A percentile compares a stretch with the other conserved stretches of the same genome.
Evolutionary conservation across 441 rosid species (phyloP).

Genomic region (Croton setiger): DNA sequence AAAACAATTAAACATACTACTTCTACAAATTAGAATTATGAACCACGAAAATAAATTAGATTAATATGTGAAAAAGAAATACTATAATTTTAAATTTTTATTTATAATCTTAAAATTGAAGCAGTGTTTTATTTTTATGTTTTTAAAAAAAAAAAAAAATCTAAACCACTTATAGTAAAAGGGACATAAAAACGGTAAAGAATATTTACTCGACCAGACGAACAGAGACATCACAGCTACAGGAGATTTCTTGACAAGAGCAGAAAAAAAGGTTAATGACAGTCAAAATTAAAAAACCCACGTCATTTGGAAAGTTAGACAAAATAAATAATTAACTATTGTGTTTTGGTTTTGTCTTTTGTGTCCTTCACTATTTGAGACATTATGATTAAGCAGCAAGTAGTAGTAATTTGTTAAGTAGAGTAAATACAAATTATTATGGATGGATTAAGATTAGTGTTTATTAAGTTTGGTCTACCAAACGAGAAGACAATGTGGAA

Average conservation of each 20-base stretch:
- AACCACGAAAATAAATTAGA: too few species aligned
- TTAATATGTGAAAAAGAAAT: too few species aligned
- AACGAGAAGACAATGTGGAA: constrained; percentile 14
- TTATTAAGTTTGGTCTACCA: constrained; percentile 11
- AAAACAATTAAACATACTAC: too few species aligned
- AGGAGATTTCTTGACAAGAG: neutral
- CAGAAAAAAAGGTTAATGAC: neutral
- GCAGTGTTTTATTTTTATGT: too few species aligned
- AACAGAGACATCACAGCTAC: too few species aligned
- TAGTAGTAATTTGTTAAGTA: constrained; percentile 2
- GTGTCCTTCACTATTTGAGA: neutral
- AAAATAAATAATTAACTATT: neutral
- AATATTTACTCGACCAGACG: too few species aligned
- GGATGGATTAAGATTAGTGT: neutral
- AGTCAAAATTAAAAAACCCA: constrained; percentile 15
- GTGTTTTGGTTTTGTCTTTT: neutral
- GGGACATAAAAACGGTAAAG: neutral
- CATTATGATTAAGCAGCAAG: constrained; percentile 1
- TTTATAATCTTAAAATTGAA: too few species aligned
- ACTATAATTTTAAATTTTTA: too few species aligned
- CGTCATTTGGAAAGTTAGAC: neutral
- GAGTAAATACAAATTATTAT: neutral
- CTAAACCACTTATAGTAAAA: neutral
- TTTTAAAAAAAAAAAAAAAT: too few species aligned
- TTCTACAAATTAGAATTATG: too few species aligned